phyloP scores from a whole-genome alignment of 2,329 filamentous ascomycete genomes.

The Podosphaera xanthii region DNA sequence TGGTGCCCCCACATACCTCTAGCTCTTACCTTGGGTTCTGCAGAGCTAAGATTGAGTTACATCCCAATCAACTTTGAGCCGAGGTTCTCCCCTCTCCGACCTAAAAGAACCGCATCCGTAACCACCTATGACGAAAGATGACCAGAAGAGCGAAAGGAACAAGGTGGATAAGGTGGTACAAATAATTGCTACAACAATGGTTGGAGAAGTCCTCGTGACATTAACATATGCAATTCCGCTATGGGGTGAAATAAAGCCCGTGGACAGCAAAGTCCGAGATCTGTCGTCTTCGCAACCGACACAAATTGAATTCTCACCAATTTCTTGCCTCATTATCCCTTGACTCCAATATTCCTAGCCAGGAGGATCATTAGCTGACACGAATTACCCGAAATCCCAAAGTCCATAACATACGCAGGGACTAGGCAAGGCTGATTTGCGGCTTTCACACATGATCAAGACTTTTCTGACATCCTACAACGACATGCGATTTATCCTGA shows the following conservation, averaged over 20 bases:
- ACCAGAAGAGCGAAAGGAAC: too few species aligned
- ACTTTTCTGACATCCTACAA: background rate
- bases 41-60: background rate
- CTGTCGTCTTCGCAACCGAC: conserved; percentile 1
- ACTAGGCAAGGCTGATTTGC: background rate
- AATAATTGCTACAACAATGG: too few species aligned
- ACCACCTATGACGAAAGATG: background rate
- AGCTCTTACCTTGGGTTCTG: background rate
- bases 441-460: background rate
- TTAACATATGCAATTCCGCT: too few species aligned
- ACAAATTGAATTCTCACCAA: background rate
- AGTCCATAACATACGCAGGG: background rate
- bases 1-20: too few species aligned
- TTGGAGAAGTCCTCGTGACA: too few species aligned
- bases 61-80: background rate
- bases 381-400: background rate
- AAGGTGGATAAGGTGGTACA: too few species aligned
- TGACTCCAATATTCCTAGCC: background rate
- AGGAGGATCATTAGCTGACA: background rate
- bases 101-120: background rate
- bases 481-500: background rate
- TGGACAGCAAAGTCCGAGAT: conserved; percentile 9
- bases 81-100: background rate
- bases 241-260: background rate
- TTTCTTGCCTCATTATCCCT: background rate